Evolutionary conservation across 495 filamentous ascomycete species (phyloP).

Genomic region (Extremus antarcticus): DNA sequence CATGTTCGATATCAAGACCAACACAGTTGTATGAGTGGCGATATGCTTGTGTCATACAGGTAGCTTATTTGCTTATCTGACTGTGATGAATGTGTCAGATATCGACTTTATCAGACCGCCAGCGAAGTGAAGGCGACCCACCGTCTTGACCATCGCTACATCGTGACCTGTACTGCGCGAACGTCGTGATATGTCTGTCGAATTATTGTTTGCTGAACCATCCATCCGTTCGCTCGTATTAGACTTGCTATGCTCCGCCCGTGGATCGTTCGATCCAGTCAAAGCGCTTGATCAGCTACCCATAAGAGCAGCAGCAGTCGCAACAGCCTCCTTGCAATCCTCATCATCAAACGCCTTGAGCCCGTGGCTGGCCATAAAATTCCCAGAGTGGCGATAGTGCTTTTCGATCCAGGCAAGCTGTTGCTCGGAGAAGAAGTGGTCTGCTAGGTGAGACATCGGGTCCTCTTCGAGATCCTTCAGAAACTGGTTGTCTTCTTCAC

Average conservation of each 20-base stretch:
- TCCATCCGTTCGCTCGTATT: too few relatives aligned
- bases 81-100: too few relatives aligned
- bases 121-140: too few relatives aligned
- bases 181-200: too few relatives aligned
- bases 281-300: neutral
- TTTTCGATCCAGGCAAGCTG: slow-evolving; percentile 25
- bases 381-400: slow-evolving; percentile 20
- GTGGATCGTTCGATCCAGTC: too few relatives aligned
- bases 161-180: too few relatives aligned
- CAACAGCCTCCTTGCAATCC: slow-evolving; percentile 11
- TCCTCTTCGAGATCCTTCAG: slow-evolving; percentile 19
- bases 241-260: too few relatives aligned
- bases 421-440: slow-evolving; percentile 20
- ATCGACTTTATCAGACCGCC: too few relatives aligned
- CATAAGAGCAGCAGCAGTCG: neutral
- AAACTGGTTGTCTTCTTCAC: slow-evolving; percentile 11
- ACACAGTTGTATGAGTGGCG: neutral
- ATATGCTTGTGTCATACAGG: too few relatives aligned
- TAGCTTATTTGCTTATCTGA: too few relatives aligned
- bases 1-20: slow-evolving; percentile 2
- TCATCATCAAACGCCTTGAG: slow-evolving; percentile 9
- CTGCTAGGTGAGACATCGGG: slow-evolving; percentile 22
- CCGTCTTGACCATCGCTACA: too few relatives aligned
- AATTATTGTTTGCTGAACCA: too few relatives aligned
- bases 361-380: slow-evolving; percentile 22